Evolutionary conservation across 2,329 filamentous ascomycete species (phyloP), one percentile per base, ranked within the genome.

Genomic region (Xylaria sp.): DNA sequence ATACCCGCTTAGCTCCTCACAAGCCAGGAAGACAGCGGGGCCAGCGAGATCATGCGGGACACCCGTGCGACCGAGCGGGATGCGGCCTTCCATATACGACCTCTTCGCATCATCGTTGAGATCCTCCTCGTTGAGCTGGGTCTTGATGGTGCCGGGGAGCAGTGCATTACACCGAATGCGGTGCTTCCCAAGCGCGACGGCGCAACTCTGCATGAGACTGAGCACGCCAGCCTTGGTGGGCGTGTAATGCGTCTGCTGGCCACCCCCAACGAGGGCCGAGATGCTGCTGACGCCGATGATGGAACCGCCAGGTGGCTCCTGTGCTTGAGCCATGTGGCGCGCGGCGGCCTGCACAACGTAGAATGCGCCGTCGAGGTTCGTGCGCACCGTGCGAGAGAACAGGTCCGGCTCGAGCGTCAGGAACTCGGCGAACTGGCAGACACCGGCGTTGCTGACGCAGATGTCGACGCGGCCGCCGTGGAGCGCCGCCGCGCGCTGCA

Each of bases 391-490:
- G 63, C 85, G 84, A 69, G 87, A 82, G 76, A 94, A 92, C 63
- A 97, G 88, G 65, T 91, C 87, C 1, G 89, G 86, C 10, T 88
- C 84, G 51, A 97, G 86, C 23, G 91, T 89, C 27, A 98, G 82
- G 77, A 98, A 97, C 73, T 97, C 92, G 67, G 91, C 91, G 81
- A 98, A 98, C 71, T 92, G 87, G 84, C 93, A 97, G 68, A 97
- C 87, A 6, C 94, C 94, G 3, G 94, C 94, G 82, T 97, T 97
- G 79, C 90, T 93, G 32, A 97, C 92, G 80, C 95, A 95, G 6
- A 97, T 84, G 80, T 93, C 91, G 40, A 94, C 81, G 3, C 88
- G 84, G 16, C 70, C 84, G 16, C 66, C 84, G 78, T 89, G 91
- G 66, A 82, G 81, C 66, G 86, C 79, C 0, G 94, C 90, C 0